Base-by-base conservation (phyloP, 2,329 filamentous ascomycete species). In the Fusarium udum region DNA sequence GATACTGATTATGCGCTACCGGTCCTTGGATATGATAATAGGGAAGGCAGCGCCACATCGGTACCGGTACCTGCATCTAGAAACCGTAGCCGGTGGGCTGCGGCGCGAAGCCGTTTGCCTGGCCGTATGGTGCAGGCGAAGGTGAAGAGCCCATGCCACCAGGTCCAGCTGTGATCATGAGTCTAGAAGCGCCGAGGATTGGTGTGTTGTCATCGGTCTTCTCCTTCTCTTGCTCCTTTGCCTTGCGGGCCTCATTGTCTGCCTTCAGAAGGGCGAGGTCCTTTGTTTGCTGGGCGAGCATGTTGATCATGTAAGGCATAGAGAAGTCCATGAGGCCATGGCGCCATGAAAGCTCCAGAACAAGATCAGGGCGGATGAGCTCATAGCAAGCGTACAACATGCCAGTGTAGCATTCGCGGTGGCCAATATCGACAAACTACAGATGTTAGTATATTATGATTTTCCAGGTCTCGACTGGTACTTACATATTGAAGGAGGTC, bases 221-320 rank as follows among this genome's bases (percentile, higher is more conserved):
- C 86, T 95, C 90, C 75, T 89, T 85, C 64, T 89, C 88, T 77
- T 86, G 85, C 78, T 96, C 93, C 73, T 91, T 91, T 40, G 87
- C 87, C 84, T 97, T 98, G 79, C 95, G 92, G 80, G 95, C 93
- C 83, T 99, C 97, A 80, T 98, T 99, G 84, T 99, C 97, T 71
- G 94, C 93, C 88, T 97, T 97, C 70, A 99, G 89, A 67, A 87
- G 82, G 67, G 95, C 90, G 76, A 99, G 92, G 64, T 97, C 92
- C 75, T 92, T 91, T 43, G 94, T 95, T 85, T 98, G 95, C 83
- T 97, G 95, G 77, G 92, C 91, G 73, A 99, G 88, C 86, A 97
- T 93, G 86, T 98, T 99, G 89, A 99, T 98, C 94, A 99, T 97
- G 88, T 97, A 99, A 24, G 96, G 96, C 97, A 99, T 99, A 53